These are phyloP conservation scores for Phytophthora megakarya DNA, from an alignment of 352 stramenopile genomes.

Conservation along the genomic window DNA sequence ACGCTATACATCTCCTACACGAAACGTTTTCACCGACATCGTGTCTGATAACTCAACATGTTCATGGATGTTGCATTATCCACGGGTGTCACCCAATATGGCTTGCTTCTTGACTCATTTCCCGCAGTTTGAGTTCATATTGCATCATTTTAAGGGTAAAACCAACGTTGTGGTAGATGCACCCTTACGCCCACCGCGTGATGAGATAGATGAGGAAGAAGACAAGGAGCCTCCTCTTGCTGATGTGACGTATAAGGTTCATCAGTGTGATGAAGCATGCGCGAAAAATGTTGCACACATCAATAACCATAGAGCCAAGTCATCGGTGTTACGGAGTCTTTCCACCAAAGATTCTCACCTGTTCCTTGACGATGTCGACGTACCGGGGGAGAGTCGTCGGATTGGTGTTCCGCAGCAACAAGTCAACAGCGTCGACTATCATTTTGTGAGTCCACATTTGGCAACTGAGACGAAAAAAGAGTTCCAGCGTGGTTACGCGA, in stretches of 20 bases:
- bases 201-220: neutral
- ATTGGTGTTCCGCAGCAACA: neutral
- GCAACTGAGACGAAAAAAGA: neutral
- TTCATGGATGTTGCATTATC: too few relatives aligned
- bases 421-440: too few relatives aligned
- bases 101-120: too few relatives aligned
- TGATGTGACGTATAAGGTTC: neutral
- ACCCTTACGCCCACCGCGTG: neutral
- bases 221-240: neutral
- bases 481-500: neutral
- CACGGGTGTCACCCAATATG: too few relatives aligned
- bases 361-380: slow-evolving; percentile 12
- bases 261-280: neutral
- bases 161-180: too few relatives aligned
- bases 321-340: slow-evolving; percentile 2
- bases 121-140: too few relatives aligned
- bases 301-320: neutral
- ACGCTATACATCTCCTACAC: too few relatives aligned
- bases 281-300: too few relatives aligned
- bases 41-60: too few relatives aligned
- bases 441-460: neutral
- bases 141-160: too few relatives aligned
- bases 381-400: neutral
- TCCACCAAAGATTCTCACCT: neutral
- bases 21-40: too few relatives aligned